Base-by-base conservation (phyloP, 768 basidiomycete genomes). In the Suillus sp. region DNA sequence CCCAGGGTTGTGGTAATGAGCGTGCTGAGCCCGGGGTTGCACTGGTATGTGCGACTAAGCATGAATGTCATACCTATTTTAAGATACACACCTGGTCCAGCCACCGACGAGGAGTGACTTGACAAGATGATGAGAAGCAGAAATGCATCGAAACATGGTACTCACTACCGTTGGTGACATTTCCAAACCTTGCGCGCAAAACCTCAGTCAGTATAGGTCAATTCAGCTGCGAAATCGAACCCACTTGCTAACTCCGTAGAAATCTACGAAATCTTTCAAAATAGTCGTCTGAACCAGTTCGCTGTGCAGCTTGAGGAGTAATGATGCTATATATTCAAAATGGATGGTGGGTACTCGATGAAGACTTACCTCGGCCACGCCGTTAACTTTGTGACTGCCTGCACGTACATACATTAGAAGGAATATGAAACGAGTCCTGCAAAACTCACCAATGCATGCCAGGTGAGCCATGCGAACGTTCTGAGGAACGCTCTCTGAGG, bases 41-140 rank as follows among this genome's bases (percentile, higher is more conserved):
- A 96, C 86, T 75, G n/a, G 20, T 25, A 4, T n/a, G 14, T 10
- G 35, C 9, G 37, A 75, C 32, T 68, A 45, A 27, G 22, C 8
- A 25, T 48, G 25, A 8, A 4, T 47, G 20, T 70, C 14, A 18
- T 16, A 40, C 14, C 3, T 13, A 62, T n/a, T 42, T 34, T 43
- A 8, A 51, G 9, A 25, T 9, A 65, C 67, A 7, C 62, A 84
- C 85, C 73, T 91, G 91, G 68, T 94, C 90, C 57, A 96, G 86
- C 93, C 93, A 97, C 66, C 96, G 86, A 66, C 96, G 91, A 56
- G 93, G 94, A 25, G 95, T 97, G 66, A 97, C 90, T 90, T 62
- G 34, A 60, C 20, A 37, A 27, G 38, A 61, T 63, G 25, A 40
- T 48, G 32, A 37, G 32, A 16, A 25, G 22, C 37, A 14, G 45